Conservation (phyloP, 306 rosid species). For the Castanea mollissima region DNA sequence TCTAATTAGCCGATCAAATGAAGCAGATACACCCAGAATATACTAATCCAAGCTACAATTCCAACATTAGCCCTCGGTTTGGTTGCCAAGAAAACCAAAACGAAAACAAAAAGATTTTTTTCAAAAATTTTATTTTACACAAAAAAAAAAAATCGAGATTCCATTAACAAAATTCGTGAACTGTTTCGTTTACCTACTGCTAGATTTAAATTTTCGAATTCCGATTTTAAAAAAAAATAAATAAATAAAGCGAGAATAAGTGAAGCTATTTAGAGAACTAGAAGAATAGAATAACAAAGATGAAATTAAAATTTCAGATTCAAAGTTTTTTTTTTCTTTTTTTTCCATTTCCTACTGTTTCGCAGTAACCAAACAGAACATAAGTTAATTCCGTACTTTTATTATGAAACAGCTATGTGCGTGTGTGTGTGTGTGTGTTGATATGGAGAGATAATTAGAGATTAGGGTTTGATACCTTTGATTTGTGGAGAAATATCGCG, state of each 20-base stretch:
- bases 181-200: background rate
- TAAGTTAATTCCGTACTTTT: background rate
- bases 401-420: background rate
- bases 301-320: background rate
- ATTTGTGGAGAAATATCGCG: background rate
- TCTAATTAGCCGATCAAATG: no score
- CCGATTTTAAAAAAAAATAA: background rate
- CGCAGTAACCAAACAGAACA: constrained; percentile 7
- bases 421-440: no score
- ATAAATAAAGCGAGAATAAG: background rate
- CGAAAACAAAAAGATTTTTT: background rate
- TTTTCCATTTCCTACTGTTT: background rate
- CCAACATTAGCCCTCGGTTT: background rate
- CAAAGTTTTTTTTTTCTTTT: no score
- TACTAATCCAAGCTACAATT: no score
- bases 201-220: background rate
- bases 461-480: constrained; percentile 23
- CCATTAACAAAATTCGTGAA: background rate
- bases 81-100: background rate
- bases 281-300: background rate
- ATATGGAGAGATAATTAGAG: background rate
- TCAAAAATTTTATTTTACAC: background rate
- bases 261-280: background rate
- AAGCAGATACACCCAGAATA: no score
- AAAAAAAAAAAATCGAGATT: background rate